Evolutionary conservation across 148 eudicot species (phyloP), one percentile per base, ranked within the genome.

Genomic region (Polygonum maritimum): DNA sequence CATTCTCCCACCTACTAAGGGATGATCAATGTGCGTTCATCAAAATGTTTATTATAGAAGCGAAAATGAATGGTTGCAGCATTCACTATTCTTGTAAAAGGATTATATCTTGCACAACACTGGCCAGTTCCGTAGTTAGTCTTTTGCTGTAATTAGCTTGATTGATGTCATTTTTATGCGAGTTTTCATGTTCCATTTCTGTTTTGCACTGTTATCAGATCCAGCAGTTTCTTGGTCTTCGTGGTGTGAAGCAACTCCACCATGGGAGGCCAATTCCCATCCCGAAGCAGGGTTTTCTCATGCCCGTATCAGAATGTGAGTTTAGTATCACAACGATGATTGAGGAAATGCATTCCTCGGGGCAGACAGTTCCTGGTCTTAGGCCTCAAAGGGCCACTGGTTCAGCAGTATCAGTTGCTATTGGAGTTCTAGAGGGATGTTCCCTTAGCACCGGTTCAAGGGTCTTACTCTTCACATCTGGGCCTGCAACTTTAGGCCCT

Each of bases 401-500:
- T 47, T 82, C 86, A 47, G 97, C 97, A 57, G 89, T 94, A 84
- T 88, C 93, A 74, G 98, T 90, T 60, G 96, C 94, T 47, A 81
- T 90, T 38, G 97, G 92, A 67, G 86, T 94, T 74, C 75, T 94
- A 75, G 97, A 94, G 87, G 98, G 92, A 69, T 92, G 91, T 87
- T 80, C 78, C 54, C 73, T 89, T 52, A 82, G 35, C 78, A 86
- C 92, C 26, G 97, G 97, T 54, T 92, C 98, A 36, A 83, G 96
- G 78, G 82, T 92, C 35, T 85, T 94, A 87, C 89, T 94, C 70
- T 94, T 94, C 90, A 92, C 96, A 41, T 89, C 98, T 41, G 98
- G 98, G 44, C 98, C 98, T n/a, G 88, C 96, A 78, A 94, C 98
- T 73, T 74, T 88, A 49, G 98, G 98, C 78, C 98, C 97, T 38